Percentiles rank a stretch among this genome's conserved stretches.
These are phyloP conservation scores for Bathelium albidoporum DNA, from an alignment of 495 filamentous ascomycete genomes.

Conservation along the genomic window DNA sequence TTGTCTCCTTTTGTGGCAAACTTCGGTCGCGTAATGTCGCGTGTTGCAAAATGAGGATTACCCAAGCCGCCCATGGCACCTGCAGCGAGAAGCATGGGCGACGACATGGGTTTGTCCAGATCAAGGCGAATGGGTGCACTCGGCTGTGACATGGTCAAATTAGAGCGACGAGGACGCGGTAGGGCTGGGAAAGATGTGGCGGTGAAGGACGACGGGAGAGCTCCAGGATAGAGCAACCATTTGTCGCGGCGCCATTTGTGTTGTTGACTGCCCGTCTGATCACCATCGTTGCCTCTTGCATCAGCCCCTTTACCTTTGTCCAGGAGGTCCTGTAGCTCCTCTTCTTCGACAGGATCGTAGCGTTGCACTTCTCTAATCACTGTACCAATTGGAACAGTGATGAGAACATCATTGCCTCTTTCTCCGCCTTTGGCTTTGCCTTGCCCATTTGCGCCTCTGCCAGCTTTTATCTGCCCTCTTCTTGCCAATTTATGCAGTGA, in stretches of 20 bases:
- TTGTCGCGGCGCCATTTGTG: constrained; percentile 45
- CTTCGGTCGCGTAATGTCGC: constrained; percentile 57
- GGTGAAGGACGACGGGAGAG: constrained; percentile 55
- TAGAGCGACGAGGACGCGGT: constrained; percentile 45
- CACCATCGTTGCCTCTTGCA: constrained; percentile 20
- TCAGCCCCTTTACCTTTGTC: constrained; percentile 28
- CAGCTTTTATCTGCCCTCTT: constrained; percentile 63
- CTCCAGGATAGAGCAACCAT: constrained; percentile 67
- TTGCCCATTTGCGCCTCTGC: constrained; percentile 72
- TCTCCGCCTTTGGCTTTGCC: constrained; percentile 71
- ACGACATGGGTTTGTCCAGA: constrained; percentile 66
- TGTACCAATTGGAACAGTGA: constrained; percentile 87
- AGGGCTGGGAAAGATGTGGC: constrained; percentile 49
- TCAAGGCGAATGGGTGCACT: constrained; percentile 67
- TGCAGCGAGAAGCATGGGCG: constrained; percentile 79
- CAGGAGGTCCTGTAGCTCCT: constrained; percentile 32
- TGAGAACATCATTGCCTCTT: constrained; percentile 74
- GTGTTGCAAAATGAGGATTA: constrained; percentile 82
- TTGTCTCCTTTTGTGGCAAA: constrained; percentile 80
- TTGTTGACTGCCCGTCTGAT: constrained; percentile 21
- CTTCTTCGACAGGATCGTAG: constrained; percentile 64
- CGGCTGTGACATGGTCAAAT: constrained; percentile 52
- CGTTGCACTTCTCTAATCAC: constrained; percentile 73
- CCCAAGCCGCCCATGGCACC: constrained; percentile 84
- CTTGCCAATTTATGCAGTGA: constrained; percentile 86